Base-by-base conservation (phyloP, 352 stramenopile species). In the Phytopythium mirpurense region DNA sequence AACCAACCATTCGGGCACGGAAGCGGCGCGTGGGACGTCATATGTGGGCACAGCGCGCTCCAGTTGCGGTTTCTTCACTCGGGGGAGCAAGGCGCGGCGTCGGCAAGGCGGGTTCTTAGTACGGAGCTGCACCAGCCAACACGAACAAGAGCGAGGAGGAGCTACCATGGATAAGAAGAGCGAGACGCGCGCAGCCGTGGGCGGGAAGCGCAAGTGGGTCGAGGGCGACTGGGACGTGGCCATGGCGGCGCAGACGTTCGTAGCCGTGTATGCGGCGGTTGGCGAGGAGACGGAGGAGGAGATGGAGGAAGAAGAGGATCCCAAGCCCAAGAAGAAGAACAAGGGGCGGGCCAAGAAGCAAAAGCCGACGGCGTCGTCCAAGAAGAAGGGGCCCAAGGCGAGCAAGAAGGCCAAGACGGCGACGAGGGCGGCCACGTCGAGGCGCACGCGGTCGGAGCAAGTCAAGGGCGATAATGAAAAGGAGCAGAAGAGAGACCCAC, bases 151-250 rank as follows among this genome's bases (percentile, higher is more conserved):
- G 32, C 14, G 16, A 24, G n/a, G 5, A 50, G 24, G 3, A 11
- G 29, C 29, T 32, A 32, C 5, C 29, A 9, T 9, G 29, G 29
- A 2, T 37, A 7, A 37, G 9, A 29, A 31, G 23, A 15, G 15
- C 3, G 36, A 40, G 54, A 29, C 6, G 32, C 32, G 32, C 32
- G 32, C 32, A 15, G 19, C 8, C 37, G 47, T 45, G 5, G 44
- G 26, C 16, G 41, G 34, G 38, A 87, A 87, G 65, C 78, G 78
- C 55, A 87, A 87, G 56, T 90, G 79, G 79, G 67, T 59, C 9
- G 76, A 90, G 45, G 45, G 68, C 38, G 76, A 88, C 62, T 90
- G 79, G 79, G 79, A 88, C 41, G 59, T 90, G 37, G 74, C 60
- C 12, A 63, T 89, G 63, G 73, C 68, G 41, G 78, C 78, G 34